These are phyloP conservation scores for Postia placenta DNA, from an alignment of 768 basidiomycete genomes.

Conservation along the genomic window DNA sequence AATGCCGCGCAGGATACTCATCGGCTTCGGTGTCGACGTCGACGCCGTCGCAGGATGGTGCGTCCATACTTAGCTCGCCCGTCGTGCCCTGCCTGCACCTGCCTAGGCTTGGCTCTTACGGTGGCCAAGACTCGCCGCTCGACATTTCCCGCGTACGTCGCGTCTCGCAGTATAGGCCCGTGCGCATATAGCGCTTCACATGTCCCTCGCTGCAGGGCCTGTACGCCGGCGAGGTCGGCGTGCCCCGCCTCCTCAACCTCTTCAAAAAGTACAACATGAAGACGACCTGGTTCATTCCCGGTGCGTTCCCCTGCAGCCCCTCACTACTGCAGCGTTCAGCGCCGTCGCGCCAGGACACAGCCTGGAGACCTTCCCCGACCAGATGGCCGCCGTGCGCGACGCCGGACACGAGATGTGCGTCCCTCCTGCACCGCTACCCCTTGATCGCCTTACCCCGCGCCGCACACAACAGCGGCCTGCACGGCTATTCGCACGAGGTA, in stretches of 20 bases:
- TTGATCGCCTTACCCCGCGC: not conserved
- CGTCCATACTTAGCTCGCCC: conserved; percentile 9
- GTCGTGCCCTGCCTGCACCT: not conserved
- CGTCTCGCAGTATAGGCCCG: no score
- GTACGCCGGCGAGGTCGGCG: conserved; percentile 73
- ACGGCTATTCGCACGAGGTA: conserved; percentile 69
- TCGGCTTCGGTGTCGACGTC: conserved; percentile 67
- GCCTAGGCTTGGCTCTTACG: conserved; percentile 63
- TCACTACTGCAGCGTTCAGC: not conserved
- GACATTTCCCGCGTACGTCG: conserved; percentile 56
- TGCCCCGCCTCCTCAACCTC: conserved; percentile 60
- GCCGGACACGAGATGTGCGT: conserved; percentile 65
- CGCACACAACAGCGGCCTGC: conserved; percentile 41
- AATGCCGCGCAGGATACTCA: conserved; percentile 52
- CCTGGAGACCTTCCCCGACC: conserved; percentile 66
- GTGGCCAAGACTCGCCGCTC: conserved; percentile 64
- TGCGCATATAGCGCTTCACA: not conserved
- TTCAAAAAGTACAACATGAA: conserved; percentile 64
- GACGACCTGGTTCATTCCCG: conserved; percentile 76
- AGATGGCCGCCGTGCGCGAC: conserved; percentile 66
- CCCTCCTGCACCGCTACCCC: not conserved
- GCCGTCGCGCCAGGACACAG: conserved; percentile 46
- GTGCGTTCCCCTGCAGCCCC: no score
- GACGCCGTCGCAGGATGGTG: conserved; percentile 76
- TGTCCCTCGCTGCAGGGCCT: conserved; percentile 50